Base-by-base conservation (phyloP, 257 asterid genomes). In the Voacanga thouarsii region DNA sequence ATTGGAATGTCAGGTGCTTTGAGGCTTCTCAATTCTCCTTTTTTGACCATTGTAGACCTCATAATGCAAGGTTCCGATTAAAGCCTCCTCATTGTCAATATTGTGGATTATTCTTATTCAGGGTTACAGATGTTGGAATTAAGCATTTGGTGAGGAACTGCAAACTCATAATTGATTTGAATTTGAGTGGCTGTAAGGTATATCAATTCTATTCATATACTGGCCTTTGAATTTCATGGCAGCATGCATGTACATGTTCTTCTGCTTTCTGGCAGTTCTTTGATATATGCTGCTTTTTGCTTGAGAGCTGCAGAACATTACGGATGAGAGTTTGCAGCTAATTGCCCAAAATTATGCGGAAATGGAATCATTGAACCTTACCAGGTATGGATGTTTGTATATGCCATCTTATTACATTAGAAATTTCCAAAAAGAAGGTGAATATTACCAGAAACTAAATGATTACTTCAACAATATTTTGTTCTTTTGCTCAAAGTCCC, bases 151-250 rank as follows among this genome's bases (percentile, higher is more conserved):
- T 90, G 80, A 89, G 84, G 82, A 88, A 95, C 78, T 93, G 98
- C 87, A 86, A 85, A 87, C 83, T 74, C 57, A 64, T 91, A 68
- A 83, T 82, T 72, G 94, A 95, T 84, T 87, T 95, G 87, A 95
- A 95, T 87, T 86, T 95, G 80, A 91, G 98, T 72, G 98, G 98
- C 79, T 95, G 98, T 79, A 95, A 92, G 98, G 99, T 95, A 86
- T 65, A 67, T 75, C 26, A 74, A 75, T 78, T 78, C 28, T 63
- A 63, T 77, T 6, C 45, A 18, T 23, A 23, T 45, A 21, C 43
- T 45, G 21, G 82, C 53, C 66, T 53, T 70, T 28, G 28, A 43
- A 16, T 63, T 75, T 61, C 26, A 9, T 60, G 26, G 56, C 63
- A 63, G 57, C 56, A 50, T 23, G 24, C 45, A 61, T 30, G 65